Conservation (phyloP, 371 early-diverging fungal species). For the Mortierella sp. region DNA sequence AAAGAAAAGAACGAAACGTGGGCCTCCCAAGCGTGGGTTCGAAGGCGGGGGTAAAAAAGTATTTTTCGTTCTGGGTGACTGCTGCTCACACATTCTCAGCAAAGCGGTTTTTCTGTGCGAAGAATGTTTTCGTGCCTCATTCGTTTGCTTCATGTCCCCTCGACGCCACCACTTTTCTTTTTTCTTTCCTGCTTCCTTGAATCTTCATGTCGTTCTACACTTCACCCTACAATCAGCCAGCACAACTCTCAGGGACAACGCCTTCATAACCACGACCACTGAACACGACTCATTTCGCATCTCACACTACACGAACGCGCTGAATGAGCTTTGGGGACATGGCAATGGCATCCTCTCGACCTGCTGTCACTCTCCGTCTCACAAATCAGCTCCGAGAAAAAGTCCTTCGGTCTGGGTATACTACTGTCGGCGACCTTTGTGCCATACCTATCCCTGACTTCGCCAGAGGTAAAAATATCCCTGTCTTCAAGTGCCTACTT, state of each 20-base stretch:
- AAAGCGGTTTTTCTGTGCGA: not conserved
- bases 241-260: not conserved
- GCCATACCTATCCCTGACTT: slow-evolving; percentile 26
- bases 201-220: not conserved
- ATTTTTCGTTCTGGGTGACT: not conserved
- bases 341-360: slow-evolving; percentile 34
- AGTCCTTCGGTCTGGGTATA: slow-evolving; percentile 39
- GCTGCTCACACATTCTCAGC: not conserved
- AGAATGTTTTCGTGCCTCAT: not conserved
- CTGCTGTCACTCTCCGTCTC: slow-evolving; percentile 43
- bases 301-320: not conserved
- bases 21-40: not conserved
- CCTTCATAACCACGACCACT: not conserved
- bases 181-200: not conserved
- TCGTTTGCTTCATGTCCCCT: not conserved
- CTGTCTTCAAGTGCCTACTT: not conserved
- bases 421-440: slow-evolving; percentile 40
- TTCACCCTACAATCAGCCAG: not conserved
- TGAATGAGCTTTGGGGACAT: not conserved
- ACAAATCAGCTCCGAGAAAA: slow-evolving; percentile 35
- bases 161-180: slow-evolving; percentile 6
- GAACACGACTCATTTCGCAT: not conserved
- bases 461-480: slow-evolving; percentile 13
- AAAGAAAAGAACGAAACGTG: not conserved
- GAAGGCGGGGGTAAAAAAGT: not conserved